phyloP scores from a whole-genome alignment of 306 rosid species.

The Lupinus albus region DNA sequence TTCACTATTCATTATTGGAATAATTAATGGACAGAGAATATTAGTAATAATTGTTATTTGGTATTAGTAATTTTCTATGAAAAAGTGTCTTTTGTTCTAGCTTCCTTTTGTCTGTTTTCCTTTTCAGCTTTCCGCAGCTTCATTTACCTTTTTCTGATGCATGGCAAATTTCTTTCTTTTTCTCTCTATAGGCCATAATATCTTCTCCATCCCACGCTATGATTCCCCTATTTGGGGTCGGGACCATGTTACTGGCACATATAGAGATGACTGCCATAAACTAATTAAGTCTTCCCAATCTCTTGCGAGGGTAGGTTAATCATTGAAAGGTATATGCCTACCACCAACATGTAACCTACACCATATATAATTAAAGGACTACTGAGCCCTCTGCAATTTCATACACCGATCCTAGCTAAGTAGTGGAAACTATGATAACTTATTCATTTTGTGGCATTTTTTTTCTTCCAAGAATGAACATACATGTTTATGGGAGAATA shows the following conservation, averaged over 20 bases:
- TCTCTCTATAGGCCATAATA: constrained; percentile 42
- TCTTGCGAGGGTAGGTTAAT: constrained; percentile 30
- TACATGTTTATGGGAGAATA: constrained; percentile 35
- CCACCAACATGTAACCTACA: constrained; percentile 38
- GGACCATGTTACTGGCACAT: constrained; percentile 43
- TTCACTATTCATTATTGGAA: constrained; percentile 33
- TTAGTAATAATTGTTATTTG: constrained; percentile 11
- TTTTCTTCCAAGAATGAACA: constrained; percentile 15
- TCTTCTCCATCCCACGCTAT: constrained; percentile 51
- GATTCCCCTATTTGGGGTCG: constrained; percentile 44
- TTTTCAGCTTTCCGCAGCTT: constrained; percentile 45
- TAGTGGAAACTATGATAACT: constrained; percentile 34
- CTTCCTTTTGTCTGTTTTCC: constrained; percentile 49
- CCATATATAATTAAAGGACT: constrained; percentile 2
- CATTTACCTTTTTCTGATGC: constrained; percentile 29
- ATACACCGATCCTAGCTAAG: constrained; percentile 24
- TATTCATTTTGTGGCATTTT: constrained; percentile 10
- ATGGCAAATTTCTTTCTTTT: neutral
- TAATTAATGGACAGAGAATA: constrained; percentile 30
- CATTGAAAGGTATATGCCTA: constrained; percentile 41
- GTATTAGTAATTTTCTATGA: constrained; percentile 35
- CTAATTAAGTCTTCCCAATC: constrained; percentile 28
- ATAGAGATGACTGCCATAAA: constrained; percentile 33
- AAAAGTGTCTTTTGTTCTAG: constrained; percentile 59
- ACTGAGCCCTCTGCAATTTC: constrained; percentile 6